Evolutionary conservation across 2,329 filamentous ascomycete species (phyloP).

Genomic region (Ophiosphaerella narmari): DNA sequence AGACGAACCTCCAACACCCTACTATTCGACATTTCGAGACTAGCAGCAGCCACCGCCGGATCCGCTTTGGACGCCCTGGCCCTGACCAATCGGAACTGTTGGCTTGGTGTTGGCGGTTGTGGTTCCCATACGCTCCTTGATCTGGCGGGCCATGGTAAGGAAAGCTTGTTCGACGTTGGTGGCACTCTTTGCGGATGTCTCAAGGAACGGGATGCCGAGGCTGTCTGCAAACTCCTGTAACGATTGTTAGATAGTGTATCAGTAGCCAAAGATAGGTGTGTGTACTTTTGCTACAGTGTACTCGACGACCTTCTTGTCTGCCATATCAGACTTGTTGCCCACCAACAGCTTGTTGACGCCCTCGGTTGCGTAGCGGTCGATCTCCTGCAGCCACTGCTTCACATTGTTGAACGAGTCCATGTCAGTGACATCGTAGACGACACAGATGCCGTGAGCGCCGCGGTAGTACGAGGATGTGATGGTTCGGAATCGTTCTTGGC

Average conservation of each 20-base stretch:
- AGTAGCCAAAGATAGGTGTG: conserved; percentile 1
- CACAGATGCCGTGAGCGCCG: conserved; percentile 97
- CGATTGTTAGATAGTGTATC: conserved; percentile 17
- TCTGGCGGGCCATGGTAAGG: conserved; percentile 99
- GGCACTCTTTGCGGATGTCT: conserved; percentile 99
- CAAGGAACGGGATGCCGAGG: conserved; percentile 97
- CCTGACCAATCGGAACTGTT: conserved; percentile 92
- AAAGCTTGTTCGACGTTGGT: conserved; percentile 99
- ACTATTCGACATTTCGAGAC: conserved; percentile 7
- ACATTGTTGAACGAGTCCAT: conserved; percentile 99
- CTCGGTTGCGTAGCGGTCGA: conserved; percentile 98
- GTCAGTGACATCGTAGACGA: conserved; percentile 99
- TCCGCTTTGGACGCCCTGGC: conserved; percentile 88
- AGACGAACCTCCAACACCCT: conserved; percentile 14
- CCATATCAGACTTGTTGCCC: conserved; percentile 99
- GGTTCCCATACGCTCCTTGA: conserved; percentile 99
- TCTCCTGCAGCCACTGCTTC: conserved; percentile 99
- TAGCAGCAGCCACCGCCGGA: conserved; percentile 92
- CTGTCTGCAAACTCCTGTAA: conserved; percentile 95
- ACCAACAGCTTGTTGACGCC: conserved; percentile 99
- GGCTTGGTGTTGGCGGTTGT: conserved; percentile 98
- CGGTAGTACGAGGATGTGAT: conserved; percentile 99
- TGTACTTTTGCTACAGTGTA: conserved; percentile 98
- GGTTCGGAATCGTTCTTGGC: conserved; percentile 98
- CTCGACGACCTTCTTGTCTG: conserved; percentile 99